Conservation (phyloP, 345 rosid genomes). For the Bruguiera gymnorhiza region DNA sequence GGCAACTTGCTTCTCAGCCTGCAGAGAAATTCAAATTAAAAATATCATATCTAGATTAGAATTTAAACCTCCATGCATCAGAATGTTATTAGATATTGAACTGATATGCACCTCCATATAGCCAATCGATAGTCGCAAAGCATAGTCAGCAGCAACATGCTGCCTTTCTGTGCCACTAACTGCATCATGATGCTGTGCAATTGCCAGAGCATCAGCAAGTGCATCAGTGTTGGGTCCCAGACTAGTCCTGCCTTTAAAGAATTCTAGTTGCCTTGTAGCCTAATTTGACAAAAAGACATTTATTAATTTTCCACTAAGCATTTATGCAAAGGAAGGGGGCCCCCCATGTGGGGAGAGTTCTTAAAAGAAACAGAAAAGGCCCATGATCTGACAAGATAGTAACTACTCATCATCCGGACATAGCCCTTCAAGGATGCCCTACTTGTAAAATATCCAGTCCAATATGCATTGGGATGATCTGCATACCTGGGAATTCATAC, state of each 20-base stretch:
- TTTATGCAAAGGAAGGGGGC: too few species aligned
- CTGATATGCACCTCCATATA: constrained; percentile 57
- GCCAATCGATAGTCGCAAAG: constrained; percentile 80
- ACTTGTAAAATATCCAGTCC: constrained; percentile 97
- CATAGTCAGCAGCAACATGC: constrained; percentile 97
- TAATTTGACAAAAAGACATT: constrained; percentile 21
- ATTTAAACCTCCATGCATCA: neutral
- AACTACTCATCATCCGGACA: constrained; percentile 76
- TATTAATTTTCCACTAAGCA: constrained; percentile 1
- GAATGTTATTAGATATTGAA: constrained; percentile 4
- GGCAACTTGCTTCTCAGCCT: constrained; percentile 83
- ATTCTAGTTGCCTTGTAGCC: constrained; percentile 88
- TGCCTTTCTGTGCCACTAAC: constrained; percentile 93
- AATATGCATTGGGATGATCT: constrained; percentile 84
- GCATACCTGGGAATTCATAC: constrained; percentile 58
- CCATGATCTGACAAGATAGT: constrained; percentile 60
- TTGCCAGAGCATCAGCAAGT: constrained; percentile 79
- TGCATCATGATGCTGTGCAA: constrained; percentile 99
- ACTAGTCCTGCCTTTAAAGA: constrained; percentile 60
- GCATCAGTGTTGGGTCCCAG: constrained; percentile 63
- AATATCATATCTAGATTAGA: constrained; percentile 10
- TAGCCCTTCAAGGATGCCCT: constrained; percentile 83
- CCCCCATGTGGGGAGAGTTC: too few species aligned
- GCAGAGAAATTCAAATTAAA: constrained; percentile 23
- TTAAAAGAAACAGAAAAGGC: neutral